Evolutionary conservation across 139 green algal species (phyloP).

Genomic region (Chlorella sp.): DNA sequence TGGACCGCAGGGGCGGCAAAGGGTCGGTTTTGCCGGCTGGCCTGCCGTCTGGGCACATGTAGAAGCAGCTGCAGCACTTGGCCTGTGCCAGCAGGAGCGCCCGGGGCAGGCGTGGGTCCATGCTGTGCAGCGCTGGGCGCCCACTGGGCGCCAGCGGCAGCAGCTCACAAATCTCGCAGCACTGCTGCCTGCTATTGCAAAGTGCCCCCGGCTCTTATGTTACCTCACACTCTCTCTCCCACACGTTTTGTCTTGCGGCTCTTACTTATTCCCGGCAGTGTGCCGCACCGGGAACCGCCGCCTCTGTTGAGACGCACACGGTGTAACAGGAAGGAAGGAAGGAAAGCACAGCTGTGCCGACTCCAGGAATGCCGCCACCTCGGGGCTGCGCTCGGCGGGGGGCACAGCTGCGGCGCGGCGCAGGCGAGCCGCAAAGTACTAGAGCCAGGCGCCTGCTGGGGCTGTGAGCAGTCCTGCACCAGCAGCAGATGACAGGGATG

Average conservation of each 20-base stretch:
- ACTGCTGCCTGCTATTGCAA: too few species aligned
- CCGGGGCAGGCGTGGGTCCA: background rate
- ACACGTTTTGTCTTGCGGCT: too few species aligned
- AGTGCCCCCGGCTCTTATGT: too few species aligned
- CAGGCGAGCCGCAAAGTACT: background rate
- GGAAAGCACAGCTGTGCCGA: background rate
- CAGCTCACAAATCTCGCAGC: background rate
- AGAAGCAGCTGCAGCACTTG: background rate
- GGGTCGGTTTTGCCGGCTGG: background rate
- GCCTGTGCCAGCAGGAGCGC: background rate
- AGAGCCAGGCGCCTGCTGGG: background rate
- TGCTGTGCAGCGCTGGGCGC: background rate
- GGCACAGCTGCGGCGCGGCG: background rate
- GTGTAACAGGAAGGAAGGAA: too few species aligned
- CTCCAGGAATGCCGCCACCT: background rate
- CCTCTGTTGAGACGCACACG: too few species aligned
- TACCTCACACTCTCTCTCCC: too few species aligned
- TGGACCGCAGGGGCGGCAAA: background rate
- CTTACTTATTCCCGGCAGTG: too few species aligned
- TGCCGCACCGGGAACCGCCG: too few species aligned
- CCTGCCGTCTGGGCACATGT: background rate
- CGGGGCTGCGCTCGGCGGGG: background rate
- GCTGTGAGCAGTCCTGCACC: background rate
- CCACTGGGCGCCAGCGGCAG: background rate
- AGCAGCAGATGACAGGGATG: too few species aligned